Evolutionary conservation across 202 grass and related monocot genomes (phyloP).

Genomic region (Musa balbisiana): DNA sequence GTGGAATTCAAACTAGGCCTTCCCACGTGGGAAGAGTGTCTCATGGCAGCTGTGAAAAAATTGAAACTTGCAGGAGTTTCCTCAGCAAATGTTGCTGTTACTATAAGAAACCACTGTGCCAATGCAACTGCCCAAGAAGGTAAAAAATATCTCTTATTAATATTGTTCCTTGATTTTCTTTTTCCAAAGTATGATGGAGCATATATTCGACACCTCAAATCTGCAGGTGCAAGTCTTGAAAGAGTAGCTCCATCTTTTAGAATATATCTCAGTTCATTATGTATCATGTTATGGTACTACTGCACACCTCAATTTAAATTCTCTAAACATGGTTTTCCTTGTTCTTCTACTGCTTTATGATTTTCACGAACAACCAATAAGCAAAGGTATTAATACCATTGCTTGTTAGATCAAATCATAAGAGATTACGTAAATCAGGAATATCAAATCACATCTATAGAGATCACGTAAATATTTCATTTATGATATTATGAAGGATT

Average conservation of each 20-base stretch:
- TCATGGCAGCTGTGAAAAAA: conserved; percentile 70
- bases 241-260: neutral
- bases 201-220: neutral
- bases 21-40: conserved; percentile 61
- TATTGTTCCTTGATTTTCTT: neutral
- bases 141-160: conserved; percentile 24
- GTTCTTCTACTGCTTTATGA: no score
- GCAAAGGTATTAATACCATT: no score
- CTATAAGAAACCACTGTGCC: conserved; percentile 77
- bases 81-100: conserved; percentile 54
- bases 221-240: neutral
- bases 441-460: no score
- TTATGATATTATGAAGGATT: no score
- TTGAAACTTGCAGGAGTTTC: conserved; percentile 66
- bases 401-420: no score
- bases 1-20: conserved; percentile 75
- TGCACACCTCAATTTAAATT: no score
- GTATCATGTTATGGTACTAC: no score
- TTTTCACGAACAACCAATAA: no score
- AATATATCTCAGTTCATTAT: no score
- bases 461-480: no score
- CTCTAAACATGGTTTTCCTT: no score
- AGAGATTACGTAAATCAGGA: no score
- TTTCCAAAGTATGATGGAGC: neutral
- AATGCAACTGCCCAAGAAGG: conserved; percentile 78